phyloP scores from a whole-genome alignment of 208 protist species.

The Balamuthia mandrillaris region DNA sequence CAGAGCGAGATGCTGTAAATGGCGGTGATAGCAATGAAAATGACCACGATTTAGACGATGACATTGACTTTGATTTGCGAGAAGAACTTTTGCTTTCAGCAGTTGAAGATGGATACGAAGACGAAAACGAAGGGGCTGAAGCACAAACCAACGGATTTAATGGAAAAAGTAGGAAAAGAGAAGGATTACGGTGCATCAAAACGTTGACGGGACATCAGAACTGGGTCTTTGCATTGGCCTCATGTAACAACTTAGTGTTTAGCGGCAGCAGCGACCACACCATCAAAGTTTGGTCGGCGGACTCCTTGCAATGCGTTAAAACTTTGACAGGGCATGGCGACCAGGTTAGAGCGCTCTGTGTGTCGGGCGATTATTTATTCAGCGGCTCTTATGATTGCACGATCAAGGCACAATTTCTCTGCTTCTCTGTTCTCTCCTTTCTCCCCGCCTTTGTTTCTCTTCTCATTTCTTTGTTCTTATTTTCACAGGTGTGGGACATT shows the following conservation, averaged over 20 bases:
- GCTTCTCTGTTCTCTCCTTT: neutral
- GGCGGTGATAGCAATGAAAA: no score
- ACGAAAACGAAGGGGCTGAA: no score
- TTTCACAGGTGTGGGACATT: conserved; percentile 12
- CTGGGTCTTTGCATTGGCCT: conserved; percentile 33
- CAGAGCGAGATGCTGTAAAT: no score
- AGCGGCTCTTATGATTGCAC: conserved; percentile 13
- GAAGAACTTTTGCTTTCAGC: no score
- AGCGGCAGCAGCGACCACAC: conserved; percentile 12
- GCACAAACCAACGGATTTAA: no score
- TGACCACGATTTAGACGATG: no score
- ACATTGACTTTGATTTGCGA: no score
- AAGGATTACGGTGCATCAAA: no score
- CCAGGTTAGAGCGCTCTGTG: neutral
- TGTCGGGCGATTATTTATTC: neutral
- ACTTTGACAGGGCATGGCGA: conserved; percentile 13
- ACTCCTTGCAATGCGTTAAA: neutral
- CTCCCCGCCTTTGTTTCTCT: no score
- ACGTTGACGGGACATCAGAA: no score
- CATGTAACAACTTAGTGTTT: neutral
- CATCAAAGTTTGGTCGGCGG: conserved; percentile 20
- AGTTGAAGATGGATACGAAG: no score
- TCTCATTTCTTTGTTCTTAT: neutral
- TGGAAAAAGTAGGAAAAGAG: no score
- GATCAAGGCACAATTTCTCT: neutral